Evolutionary conservation across 306 rosid genomes (phyloP).

Genomic region (Ormosia emarginata): DNA sequence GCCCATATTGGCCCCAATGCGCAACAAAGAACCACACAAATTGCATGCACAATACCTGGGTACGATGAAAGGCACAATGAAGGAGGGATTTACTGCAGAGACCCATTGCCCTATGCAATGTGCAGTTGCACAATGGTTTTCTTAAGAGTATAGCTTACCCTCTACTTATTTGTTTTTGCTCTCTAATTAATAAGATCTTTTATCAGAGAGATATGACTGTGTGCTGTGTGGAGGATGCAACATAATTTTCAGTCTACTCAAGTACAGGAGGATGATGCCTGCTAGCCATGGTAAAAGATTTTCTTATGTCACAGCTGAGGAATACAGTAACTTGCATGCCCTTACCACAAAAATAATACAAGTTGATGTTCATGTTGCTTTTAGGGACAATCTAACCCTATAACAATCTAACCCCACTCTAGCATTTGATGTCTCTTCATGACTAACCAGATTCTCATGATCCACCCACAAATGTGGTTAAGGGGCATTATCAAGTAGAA

Average conservation of each 20-base stretch:
- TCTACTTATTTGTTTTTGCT: not conserved
- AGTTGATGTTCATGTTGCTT: not conserved
- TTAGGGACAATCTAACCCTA: not conserved
- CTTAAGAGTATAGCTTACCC: not conserved
- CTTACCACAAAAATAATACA: not conserved
- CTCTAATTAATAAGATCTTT: not conserved
- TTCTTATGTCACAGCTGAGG: not conserved
- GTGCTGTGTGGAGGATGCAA: not conserved
- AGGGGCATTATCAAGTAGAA: not conserved
- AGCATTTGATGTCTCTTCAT: not conserved
- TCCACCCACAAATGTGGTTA: not conserved
- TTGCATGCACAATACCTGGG: not conserved
- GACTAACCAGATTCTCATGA: not conserved
- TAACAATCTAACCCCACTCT: not conserved
- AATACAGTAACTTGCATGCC: not conserved
- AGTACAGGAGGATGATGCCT: not conserved
- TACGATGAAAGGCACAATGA: not conserved
- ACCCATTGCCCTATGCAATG: not conserved
- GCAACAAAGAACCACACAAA: not conserved
- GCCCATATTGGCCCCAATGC: not conserved
- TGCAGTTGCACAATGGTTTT: not conserved
- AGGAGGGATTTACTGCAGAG: not conserved
- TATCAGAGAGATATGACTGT: not conserved
- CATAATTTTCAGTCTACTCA: slow-evolving; percentile 4
- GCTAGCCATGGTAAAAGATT: not conserved